A percentile compares a stretch with the other conserved stretches of the same genome.
Conservation (phyloP, 805 yeast species). For the Maudiozyma saulgeensis region DNA sequence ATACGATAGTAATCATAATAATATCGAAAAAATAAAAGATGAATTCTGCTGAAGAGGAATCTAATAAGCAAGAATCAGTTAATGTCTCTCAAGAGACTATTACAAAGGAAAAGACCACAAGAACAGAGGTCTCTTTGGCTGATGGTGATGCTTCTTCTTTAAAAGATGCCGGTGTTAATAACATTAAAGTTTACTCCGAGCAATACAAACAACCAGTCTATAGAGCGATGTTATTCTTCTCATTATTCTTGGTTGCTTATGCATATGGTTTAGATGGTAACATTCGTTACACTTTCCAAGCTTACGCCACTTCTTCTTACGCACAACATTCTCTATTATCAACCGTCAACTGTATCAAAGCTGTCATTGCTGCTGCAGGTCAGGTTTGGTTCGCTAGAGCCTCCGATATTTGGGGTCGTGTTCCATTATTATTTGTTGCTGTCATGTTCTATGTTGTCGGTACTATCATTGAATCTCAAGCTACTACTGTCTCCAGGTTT, state of each 20-base stretch:
- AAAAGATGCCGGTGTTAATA: slow-evolving; percentile 39
- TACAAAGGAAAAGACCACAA: not conserved
- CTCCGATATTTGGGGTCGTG: slow-evolving; percentile 48
- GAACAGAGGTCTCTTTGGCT: not conserved
- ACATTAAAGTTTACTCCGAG: slow-evolving; percentile 44
- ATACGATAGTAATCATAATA: not conserved
- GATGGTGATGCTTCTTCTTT: not conserved
- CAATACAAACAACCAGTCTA: slow-evolving; percentile 54
- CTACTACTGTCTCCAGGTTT: slow-evolving; percentile 39
- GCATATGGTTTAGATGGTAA: slow-evolving; percentile 50
- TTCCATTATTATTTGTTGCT: slow-evolving; percentile 36
- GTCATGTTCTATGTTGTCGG: slow-evolving; percentile 44
- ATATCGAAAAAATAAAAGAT: not conserved
- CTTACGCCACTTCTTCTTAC: slow-evolving; percentile 45
- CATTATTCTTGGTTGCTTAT: slow-evolving; percentile 47
- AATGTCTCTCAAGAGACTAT: not conserved
- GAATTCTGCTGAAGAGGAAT: not conserved
- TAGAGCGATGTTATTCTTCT: slow-evolving; percentile 36
- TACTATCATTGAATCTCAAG: slow-evolving; percentile 46
- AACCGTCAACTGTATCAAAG: slow-evolving; percentile 42
- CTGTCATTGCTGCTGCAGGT: slow-evolving; percentile 52
- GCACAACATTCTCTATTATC: slow-evolving; percentile 40
- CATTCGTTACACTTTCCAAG: slow-evolving; percentile 35
- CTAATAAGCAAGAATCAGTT: not conserved
- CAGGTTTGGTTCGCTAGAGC: slow-evolving; percentile 48